Evolutionary conservation across 2,329 filamentous ascomycete genomes (phyloP), one percentile per base, ranked within the genome.

Genomic region (Diaporthe longicolla): DNA sequence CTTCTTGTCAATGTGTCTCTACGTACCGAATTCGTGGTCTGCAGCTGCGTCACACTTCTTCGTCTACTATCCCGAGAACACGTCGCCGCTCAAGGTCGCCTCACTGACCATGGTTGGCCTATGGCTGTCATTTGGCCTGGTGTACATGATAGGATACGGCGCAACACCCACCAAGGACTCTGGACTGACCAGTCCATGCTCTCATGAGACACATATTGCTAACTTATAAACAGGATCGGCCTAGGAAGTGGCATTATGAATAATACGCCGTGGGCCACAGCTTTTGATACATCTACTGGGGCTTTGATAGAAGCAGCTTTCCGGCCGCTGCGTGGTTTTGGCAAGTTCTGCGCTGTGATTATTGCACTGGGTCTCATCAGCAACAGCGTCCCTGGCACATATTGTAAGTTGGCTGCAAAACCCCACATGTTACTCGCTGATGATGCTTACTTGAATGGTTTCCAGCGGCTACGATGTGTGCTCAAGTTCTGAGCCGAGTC

Each of bases 1-100:
- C 6, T 95, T 93, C 82, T 93, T 95, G 81, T 92, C 90, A 15
- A 84, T 94, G 61, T 93, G 90, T 76, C 84, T 93, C 17, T 91
- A 91, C 29, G 89, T 89, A 1, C 89, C 90, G 10, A 88, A 93
- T 70, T 92, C 90, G 1, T 94, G 92, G 79, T 84, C 89, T 2
- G 89, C 90, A 6, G 87, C 88, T 2, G 90, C 89, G n/a, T 89
- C 89, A 0, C 92, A 93, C 79, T 93, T 90, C 79, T 92, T 93
- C 77, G 90, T 93, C 71, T 93, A 83, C 75, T 82, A 80, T 70
- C 79, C 81, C 0, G 77, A 79, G 37, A 76, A 68, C 10, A 82
- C 81, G 0, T 78, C 79, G 2, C 76, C 73, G 19, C 29, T 73
- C 26, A 78, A 79, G 57, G 79, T 93, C 58, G 92, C 92, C 78